Conservation (phyloP, 441 rosid species). For the Bruguiera hainesii region DNA sequence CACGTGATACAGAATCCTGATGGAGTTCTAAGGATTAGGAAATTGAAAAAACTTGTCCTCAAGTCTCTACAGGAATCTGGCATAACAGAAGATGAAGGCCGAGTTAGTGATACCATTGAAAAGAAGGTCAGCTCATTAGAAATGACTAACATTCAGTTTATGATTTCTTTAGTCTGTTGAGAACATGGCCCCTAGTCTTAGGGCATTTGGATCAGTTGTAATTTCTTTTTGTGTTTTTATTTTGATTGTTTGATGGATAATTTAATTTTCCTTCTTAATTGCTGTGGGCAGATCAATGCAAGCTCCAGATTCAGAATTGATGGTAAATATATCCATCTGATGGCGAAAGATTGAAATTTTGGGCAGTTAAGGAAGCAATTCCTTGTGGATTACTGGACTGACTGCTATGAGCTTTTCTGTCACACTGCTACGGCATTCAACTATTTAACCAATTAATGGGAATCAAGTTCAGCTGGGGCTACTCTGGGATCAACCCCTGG, state of each 20-base stretch:
- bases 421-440: not conserved
- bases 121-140: constrained; percentile 51
- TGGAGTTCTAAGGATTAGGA: constrained; percentile 68
- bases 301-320: constrained; percentile 59
- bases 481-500: not conserved
- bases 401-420: not conserved
- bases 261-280: not conserved
- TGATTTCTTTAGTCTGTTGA: too few relatives aligned
- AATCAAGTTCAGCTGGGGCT: constrained; percentile 7
- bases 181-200: not conserved
- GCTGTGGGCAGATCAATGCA: constrained; percentile 49
- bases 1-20: constrained; percentile 50
- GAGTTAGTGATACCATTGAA: constrained; percentile 40
- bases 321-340: constrained; percentile 57
- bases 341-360: constrained; percentile 36
- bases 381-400: constrained; percentile 1
- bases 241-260: not conserved
- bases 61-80: constrained; percentile 53
- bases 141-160: not conserved
- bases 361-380: constrained; percentile 4
- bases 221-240: not conserved
- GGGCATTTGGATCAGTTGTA: not conserved
- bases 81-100: constrained; percentile 35
- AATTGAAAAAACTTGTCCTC: constrained; percentile 58
- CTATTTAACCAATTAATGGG: constrained; percentile 3